Conservation (phyloP, 2,329 filamentous ascomycete genomes). For the Diaporthe longicolla region DNA sequence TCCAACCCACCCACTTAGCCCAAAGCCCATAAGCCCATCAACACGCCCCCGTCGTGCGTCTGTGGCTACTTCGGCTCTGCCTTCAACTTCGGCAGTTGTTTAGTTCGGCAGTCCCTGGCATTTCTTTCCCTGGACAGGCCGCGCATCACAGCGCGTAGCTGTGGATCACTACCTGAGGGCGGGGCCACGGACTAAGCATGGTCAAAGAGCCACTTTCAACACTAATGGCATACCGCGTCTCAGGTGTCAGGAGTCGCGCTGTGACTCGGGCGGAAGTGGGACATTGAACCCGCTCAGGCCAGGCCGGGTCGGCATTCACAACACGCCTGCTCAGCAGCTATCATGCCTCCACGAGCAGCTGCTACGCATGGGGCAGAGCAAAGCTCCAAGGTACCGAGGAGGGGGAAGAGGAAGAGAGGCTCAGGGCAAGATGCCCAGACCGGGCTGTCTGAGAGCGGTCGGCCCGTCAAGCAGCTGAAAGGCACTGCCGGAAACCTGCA, state of each 20-base stretch:
- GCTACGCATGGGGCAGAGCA: background rate
- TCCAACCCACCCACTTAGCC: conserved; percentile 8
- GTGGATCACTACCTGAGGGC: conserved; percentile 17
- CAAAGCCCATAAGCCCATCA: background rate
- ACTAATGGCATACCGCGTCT: conserved; percentile 11
- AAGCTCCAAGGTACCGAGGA: background rate
- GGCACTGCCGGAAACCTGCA: conserved; percentile 33
- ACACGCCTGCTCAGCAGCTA: background rate
- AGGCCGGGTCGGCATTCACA: background rate
- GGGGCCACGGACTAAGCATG: background rate
- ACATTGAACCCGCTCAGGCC: conserved; percentile 4
- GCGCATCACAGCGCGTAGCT: conserved; percentile 14
- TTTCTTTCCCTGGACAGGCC: conserved; percentile 15
- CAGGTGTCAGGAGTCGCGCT: background rate
- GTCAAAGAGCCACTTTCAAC: conserved; percentile 21
- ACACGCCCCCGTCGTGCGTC: conserved; percentile 9
- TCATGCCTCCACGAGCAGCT: conserved; percentile 3
- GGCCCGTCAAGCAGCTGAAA: conserved; percentile 44
- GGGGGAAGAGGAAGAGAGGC: conserved; percentile 30
- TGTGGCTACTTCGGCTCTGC: conserved; percentile 18
- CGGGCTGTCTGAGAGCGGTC: conserved; percentile 30
- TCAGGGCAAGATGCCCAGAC: background rate
- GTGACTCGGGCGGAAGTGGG: conserved; percentile 1
- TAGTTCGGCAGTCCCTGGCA: conserved; percentile 4
- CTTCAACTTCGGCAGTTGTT: conserved; percentile 31